A percentile compares a stretch with the other conserved stretches of the same genome.
These are phyloP conservation scores for Sesbania bispinosa DNA, from an alignment of 306 rosid genomes.

Conservation along the genomic window DNA sequence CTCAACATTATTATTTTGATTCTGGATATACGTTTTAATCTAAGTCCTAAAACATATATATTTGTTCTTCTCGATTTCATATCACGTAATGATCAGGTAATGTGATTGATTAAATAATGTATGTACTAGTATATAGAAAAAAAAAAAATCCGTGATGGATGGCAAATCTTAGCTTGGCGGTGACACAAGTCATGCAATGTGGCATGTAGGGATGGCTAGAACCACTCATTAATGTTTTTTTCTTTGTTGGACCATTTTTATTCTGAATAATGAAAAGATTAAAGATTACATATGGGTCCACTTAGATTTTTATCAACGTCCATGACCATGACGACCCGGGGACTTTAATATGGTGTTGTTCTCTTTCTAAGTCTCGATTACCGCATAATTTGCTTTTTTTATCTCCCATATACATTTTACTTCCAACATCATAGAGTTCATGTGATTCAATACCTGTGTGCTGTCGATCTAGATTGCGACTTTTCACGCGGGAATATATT, in stretches of 20 bases:
- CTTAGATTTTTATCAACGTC: background rate
- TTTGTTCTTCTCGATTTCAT: too few relatives aligned
- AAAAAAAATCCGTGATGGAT: too few relatives aligned
- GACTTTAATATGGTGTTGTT: background rate
- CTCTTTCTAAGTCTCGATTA: background rate
- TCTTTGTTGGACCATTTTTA: background rate
- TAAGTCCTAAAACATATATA: too few relatives aligned
- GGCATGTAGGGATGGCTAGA: too few relatives aligned
- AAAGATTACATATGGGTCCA: background rate
- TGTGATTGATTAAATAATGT: too few relatives aligned
- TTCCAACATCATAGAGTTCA: background rate
- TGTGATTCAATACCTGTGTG: conserved; percentile 21
- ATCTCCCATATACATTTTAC: background rate
- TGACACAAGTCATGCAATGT: too few relatives aligned
- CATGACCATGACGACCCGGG: conserved; percentile 3
- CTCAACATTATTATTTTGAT: background rate
- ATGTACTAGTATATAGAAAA: too few relatives aligned
- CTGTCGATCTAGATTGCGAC: conserved; percentile 11
- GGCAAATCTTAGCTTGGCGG: too few relatives aligned
- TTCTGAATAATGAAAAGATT: background rate
- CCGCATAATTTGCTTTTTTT: background rate
- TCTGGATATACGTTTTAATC: background rate
- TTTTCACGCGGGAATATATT: background rate
- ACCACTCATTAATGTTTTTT: background rate
- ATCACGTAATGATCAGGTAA: too few relatives aligned